Evolutionary conservation across 140 eudicot genomes (phyloP).

Genomic region (Erigeron philadelphicus): DNA sequence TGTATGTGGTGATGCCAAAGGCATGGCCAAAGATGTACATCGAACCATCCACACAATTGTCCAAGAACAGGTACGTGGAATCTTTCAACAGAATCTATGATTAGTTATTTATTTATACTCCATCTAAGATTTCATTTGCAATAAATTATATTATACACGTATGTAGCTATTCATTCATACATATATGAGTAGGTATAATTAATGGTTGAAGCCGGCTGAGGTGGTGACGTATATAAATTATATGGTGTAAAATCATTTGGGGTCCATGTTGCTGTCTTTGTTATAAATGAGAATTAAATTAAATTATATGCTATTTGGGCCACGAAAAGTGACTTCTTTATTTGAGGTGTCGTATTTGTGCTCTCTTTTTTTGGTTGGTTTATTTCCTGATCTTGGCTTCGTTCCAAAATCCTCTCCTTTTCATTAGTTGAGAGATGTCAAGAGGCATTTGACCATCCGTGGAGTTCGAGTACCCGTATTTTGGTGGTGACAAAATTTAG

Average conservation of each 20-base stretch:
- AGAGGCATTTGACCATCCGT: background rate
- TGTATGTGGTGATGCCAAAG: conserved; percentile 99
- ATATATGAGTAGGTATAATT: conserved; percentile 20
- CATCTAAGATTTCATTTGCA: conserved; percentile 2
- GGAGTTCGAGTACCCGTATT: background rate
- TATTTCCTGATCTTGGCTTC: background rate
- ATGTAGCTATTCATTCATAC: background rate
- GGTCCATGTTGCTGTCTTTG: conserved; percentile 24
- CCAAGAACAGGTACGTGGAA: conserved; percentile 76
- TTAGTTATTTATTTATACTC: conserved; percentile 6
- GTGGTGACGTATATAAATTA: conserved; percentile 18
- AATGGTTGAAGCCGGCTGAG: conserved; percentile 24
- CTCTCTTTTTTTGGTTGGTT: background rate
- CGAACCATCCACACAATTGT: conserved; percentile 87
- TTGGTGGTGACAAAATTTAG: background rate
- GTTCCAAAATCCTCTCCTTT: background rate
- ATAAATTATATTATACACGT: background rate
- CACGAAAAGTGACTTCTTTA: conserved; percentile 21
- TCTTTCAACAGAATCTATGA: background rate
- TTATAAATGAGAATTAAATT: conserved; percentile 15
- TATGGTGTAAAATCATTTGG: conserved; percentile 28
- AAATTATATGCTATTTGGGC: conserved; percentile 11
- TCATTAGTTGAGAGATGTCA: background rate
- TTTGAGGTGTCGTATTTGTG: conserved; percentile 12
- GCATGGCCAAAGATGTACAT: conserved; percentile 99